These are phyloP conservation scores for Smallanthus sonchifolius DNA, from an alignment of 129 eudicot species.

Conservation along the genomic window DNA sequence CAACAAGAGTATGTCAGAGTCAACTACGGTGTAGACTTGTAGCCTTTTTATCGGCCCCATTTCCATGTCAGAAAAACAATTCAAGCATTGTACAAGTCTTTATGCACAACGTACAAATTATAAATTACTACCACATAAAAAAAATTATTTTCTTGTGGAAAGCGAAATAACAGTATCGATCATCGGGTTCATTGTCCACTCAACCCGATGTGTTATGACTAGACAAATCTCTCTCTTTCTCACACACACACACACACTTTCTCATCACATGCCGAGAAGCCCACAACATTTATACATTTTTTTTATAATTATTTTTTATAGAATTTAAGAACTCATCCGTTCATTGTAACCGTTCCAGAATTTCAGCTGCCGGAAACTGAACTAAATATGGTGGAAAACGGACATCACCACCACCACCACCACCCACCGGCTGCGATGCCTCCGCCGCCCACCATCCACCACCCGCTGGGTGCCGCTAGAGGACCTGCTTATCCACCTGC, in stretches of 20 bases:
- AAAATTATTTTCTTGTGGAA: neutral
- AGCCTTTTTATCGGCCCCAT: slow-evolving; percentile 2
- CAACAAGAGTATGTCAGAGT: slow-evolving; percentile 2
- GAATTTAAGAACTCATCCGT: neutral
- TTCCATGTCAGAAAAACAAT: slow-evolving; percentile 5
- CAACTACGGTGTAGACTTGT: slow-evolving; percentile 3
- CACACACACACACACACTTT: neutral
- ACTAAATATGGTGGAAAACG: slow-evolving; percentile 57
- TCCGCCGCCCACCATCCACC: slow-evolving; percentile 38
- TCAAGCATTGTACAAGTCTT: slow-evolving; percentile 1
- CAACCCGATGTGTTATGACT: neutral
- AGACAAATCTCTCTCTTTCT: slow-evolving; percentile 4
- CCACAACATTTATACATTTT: neutral
- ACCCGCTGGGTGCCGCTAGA: slow-evolving; percentile 69
- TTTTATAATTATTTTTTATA: neutral
- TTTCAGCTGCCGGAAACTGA: slow-evolving; percentile 1
- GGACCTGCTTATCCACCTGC: slow-evolving; percentile 79
- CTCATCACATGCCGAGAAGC: slow-evolving; percentile 22
- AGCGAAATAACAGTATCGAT: slow-evolving; percentile 9
- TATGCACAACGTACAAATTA: slow-evolving; percentile 5
- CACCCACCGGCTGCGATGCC: slow-evolving; percentile 32
- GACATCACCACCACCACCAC: slow-evolving; percentile 42
- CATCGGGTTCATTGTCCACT: slow-evolving; percentile 1
- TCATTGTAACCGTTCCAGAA: slow-evolving; percentile 15
- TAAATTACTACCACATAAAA: neutral